A percentile compares a stretch with the other conserved stretches of the same genome.
phyloP scores from a whole-genome alignment of 257 asterid species.

The Handroanthus guayacan region DNA sequence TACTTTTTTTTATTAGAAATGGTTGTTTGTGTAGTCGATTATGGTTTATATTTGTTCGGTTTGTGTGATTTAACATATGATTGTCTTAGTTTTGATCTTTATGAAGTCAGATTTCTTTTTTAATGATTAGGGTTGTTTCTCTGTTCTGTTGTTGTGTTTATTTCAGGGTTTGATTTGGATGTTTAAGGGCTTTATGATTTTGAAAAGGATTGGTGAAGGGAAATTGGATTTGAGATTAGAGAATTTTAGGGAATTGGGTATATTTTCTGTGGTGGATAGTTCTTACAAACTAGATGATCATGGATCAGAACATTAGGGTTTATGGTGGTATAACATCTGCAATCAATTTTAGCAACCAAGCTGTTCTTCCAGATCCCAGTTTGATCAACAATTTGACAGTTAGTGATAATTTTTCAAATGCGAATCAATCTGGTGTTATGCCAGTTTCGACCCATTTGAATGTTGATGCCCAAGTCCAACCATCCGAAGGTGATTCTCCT shows the following conservation, averaged over 20 bases:
- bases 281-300: constrained; percentile 47
- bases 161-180: constrained; percentile 35
- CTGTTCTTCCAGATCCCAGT: constrained; percentile 38
- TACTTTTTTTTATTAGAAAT: neutral
- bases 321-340: constrained; percentile 40
- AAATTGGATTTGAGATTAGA: neutral
- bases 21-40: neutral
- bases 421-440: constrained; percentile 10
- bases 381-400: constrained; percentile 32
- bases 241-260: constrained; percentile 8
- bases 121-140: constrained; percentile 5
- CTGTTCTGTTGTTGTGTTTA: constrained; percentile 14
- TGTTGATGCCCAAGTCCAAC: constrained; percentile 31
- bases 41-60: neutral
- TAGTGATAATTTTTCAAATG: constrained; percentile 27
- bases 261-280: neutral
- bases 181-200: constrained; percentile 13
- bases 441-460: constrained; percentile 30
- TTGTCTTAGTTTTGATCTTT: constrained; percentile 13
- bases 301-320: constrained; percentile 52
- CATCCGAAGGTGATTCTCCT: constrained; percentile 35
- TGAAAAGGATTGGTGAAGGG: neutral
- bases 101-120: neutral
- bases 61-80: constrained; percentile 11
- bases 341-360: constrained; percentile 32